Evolutionary conservation across 31 red algal species (phyloP).

Genomic region (Porphyra umbilicalis): DNA sequence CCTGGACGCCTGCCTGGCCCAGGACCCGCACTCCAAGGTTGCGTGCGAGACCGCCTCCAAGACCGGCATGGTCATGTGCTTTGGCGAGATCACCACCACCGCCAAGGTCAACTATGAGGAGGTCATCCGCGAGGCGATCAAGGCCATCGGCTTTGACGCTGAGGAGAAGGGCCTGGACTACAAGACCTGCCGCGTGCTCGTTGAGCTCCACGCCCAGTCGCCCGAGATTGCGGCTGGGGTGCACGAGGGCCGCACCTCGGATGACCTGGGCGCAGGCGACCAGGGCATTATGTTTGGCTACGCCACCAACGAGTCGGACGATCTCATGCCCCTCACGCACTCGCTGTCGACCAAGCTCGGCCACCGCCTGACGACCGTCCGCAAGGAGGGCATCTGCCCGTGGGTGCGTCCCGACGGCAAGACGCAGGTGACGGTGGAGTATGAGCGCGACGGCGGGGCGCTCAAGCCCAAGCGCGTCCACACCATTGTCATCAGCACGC

Average conservation of each 20-base stretch:
- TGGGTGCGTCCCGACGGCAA: slow-evolving; percentile 96
- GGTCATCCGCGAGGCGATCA: slow-evolving; percentile 75
- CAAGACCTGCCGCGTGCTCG: slow-evolving; percentile 79
- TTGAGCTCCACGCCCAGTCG: slow-evolving; percentile 74
- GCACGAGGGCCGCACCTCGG: slow-evolving; percentile 60
- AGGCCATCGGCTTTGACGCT: slow-evolving; percentile 96
- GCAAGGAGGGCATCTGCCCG: slow-evolving; percentile 78
- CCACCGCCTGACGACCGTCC: slow-evolving; percentile 76
- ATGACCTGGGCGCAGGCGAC: slow-evolving; percentile 90
- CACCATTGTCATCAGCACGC: slow-evolving; percentile 88
- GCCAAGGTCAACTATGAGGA: slow-evolving; percentile 84
- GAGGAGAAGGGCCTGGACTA: slow-evolving; percentile 93
- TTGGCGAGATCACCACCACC: slow-evolving; percentile 94
- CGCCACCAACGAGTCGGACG: slow-evolving; percentile 78
- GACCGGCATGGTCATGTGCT: slow-evolving; percentile 87
- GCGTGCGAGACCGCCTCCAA: slow-evolving; percentile 96
- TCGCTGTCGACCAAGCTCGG: slow-evolving; percentile 82
- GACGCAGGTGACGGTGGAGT: slow-evolving; percentile 99
- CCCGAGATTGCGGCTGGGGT: slow-evolving; percentile 95
- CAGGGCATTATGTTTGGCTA: slow-evolving; percentile 99
- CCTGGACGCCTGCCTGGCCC: slow-evolving; percentile 86
- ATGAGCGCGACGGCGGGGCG: slow-evolving; percentile 47
- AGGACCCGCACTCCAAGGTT: slow-evolving; percentile 75
- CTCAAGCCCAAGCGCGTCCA: slow-evolving; percentile 78
- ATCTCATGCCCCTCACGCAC: slow-evolving; percentile 81